Evolutionary conservation across 306 rosid genomes (phyloP).

Genomic region (Cajanus cajan): DNA sequence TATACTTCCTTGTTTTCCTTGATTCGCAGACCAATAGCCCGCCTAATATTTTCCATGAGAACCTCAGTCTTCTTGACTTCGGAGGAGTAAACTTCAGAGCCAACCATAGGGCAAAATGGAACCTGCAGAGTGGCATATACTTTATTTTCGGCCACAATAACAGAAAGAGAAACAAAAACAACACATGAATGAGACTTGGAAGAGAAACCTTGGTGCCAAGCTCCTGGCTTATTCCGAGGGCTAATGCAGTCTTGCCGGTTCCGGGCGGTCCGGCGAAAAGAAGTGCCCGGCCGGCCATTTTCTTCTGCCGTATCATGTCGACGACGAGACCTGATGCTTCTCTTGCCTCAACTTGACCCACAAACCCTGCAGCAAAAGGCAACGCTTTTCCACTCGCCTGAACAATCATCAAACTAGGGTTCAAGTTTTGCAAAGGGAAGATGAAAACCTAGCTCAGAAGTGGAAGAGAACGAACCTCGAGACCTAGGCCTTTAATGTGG

Average conservation of each 20-base stretch:
- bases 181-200: neutral
- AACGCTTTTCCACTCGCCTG: conserved; percentile 75
- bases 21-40: conserved; percentile 89
- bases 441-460: neutral
- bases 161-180: neutral
- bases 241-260: conserved; percentile 94
- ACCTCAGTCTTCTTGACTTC: conserved; percentile 98
- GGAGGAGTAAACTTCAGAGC: conserved; percentile 92
- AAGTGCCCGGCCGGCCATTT: conserved; percentile 98
- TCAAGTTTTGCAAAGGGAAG: neutral
- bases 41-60: conserved; percentile 87
- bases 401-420: neutral
- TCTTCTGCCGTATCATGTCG: conserved; percentile 95
- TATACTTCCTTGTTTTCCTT: conserved; percentile 97
- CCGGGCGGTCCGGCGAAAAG: conserved; percentile 98
- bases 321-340: conserved; percentile 91
- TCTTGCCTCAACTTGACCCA: conserved; percentile 94
- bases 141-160: too few relatives aligned
- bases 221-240: conserved; percentile 93
- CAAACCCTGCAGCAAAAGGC: conserved; percentile 87
- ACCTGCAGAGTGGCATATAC: conserved; percentile 45
- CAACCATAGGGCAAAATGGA: conserved; percentile 99
- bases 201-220: conserved; percentile 99
- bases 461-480: conserved; percentile 56
- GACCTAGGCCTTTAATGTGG: conserved; percentile 91